phyloP scores from a whole-genome alignment of 192 early-diverging fungal genomes.

The Physocladia obscura region DNA sequence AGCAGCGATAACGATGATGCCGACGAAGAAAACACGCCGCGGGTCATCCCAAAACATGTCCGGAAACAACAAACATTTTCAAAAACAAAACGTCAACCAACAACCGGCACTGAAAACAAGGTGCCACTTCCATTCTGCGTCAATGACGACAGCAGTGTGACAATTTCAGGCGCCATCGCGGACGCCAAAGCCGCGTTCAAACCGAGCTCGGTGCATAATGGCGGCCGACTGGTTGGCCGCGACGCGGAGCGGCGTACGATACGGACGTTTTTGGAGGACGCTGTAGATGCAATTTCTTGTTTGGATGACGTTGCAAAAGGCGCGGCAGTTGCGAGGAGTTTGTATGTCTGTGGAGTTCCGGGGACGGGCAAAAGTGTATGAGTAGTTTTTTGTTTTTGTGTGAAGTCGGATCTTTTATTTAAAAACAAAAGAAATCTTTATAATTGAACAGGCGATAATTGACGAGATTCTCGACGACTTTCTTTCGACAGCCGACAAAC shows the following conservation, averaged over 20 bases:
- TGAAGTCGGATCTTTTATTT: background rate
- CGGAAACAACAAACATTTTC: too few relatives aligned
- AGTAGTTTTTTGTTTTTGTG: slow-evolving; percentile 45
- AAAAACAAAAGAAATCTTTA: slow-evolving; percentile 47
- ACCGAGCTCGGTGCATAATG: slow-evolving; percentile 56
- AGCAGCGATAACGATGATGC: too few relatives aligned
- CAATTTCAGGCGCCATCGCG: too few relatives aligned
- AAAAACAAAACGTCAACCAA: too few relatives aligned
- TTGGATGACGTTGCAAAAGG: slow-evolving; percentile 12
- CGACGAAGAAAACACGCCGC: too few relatives aligned
- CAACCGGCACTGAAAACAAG: too few relatives aligned
- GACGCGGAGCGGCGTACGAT: slow-evolving; percentile 54
- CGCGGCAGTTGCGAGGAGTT: slow-evolving; percentile 1
- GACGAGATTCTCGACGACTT: slow-evolving; percentile 37
- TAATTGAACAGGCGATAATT: slow-evolving; percentile 23
- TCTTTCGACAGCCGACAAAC: too few relatives aligned
- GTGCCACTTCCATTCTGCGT: too few relatives aligned
- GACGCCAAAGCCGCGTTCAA: slow-evolving; percentile 69
- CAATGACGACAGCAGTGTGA: too few relatives aligned
- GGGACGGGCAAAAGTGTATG: slow-evolving; percentile 93
- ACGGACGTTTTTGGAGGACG: slow-evolving; percentile 49
- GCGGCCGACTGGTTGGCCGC: slow-evolving; percentile 67
- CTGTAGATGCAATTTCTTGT: slow-evolving; percentile 50
- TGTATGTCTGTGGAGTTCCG: slow-evolving; percentile 86
- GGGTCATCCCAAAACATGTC: too few relatives aligned